phyloP scores from a whole-genome alignment of 2,329 filamentous ascomycete genomes.

The Pyrenochaeta sp. region DNA sequence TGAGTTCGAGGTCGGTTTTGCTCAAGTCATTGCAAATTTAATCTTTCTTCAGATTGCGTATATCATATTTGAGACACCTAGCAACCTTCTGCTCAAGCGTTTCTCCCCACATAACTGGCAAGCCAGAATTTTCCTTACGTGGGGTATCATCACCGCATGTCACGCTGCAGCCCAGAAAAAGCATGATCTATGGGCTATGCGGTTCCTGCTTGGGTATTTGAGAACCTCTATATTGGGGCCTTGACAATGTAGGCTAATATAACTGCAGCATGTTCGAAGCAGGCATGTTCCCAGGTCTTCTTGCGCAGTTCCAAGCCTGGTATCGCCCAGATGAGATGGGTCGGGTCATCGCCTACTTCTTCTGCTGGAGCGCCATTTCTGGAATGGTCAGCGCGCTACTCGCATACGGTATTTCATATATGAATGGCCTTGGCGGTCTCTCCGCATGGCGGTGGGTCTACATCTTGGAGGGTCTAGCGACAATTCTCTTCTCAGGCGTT shows the following conservation, averaged over 20 bases:
- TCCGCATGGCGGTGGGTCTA: constrained; percentile 49
- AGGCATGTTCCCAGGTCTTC: constrained; percentile 37
- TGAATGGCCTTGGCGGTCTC: constrained; percentile 26
- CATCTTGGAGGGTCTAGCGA: constrained; percentile 55
- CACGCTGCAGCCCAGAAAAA: constrained; percentile 38
- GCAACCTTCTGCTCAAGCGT: constrained; percentile 50
- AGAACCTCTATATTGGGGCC: neutral
- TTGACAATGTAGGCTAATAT: neutral
- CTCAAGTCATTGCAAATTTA: neutral
- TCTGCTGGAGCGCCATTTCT: constrained; percentile 44
- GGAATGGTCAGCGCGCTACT: constrained; percentile 45
- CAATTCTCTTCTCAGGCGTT: constrained; percentile 51
- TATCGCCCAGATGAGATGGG: constrained; percentile 50
- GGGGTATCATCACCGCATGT: constrained; percentile 37
- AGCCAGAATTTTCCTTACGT: constrained; percentile 37
- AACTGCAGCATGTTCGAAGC: constrained; percentile 31
- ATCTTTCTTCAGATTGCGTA: constrained; percentile 21
- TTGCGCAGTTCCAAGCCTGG: constrained; percentile 49
- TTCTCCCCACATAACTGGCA: constrained; percentile 49
- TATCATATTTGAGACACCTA: constrained; percentile 38
- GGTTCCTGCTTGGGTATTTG: constrained; percentile 28
- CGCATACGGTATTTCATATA: constrained; percentile 29
- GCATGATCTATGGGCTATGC: constrained; percentile 33
- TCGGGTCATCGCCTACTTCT: constrained; percentile 46
- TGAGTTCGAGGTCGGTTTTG: neutral